These are phyloP conservation scores for Pezicula rhizophila DNA, from an alignment of 2,329 filamentous ascomycete genomes.

Conservation along the genomic window DNA sequence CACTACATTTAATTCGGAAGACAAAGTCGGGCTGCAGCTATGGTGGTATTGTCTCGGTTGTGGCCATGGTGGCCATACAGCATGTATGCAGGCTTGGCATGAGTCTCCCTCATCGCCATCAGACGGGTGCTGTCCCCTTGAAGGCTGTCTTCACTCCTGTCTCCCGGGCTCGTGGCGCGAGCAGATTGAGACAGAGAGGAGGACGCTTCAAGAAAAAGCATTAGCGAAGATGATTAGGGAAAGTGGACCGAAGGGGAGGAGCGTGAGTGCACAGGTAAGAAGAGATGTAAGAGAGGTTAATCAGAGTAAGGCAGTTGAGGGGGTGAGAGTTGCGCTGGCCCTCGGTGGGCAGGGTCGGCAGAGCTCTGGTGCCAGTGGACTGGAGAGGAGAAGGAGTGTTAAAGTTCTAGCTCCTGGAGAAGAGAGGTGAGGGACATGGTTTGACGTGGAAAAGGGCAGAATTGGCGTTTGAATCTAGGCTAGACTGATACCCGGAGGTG, in stretches of 20 bases:
- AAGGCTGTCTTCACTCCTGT: conserved; percentile 59
- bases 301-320: conserved; percentile 55
- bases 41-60: conserved; percentile 63
- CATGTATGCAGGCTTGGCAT: conserved; percentile 56
- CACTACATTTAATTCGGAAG: conserved; percentile 1
- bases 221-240: conserved; percentile 30
- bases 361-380: conserved; percentile 28
- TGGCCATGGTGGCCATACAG: conserved; percentile 55
- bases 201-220: conserved; percentile 35
- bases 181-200: conserved; percentile 31
- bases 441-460: not conserved
- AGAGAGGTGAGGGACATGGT: conserved; percentile 6
- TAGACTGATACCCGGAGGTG: conserved; percentile 1
- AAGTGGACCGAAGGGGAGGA: conserved; percentile 13
- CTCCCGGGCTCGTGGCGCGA: conserved; percentile 50
- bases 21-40: conserved; percentile 10
- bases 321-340: conserved; percentile 46
- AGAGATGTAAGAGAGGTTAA: conserved; percentile 49
- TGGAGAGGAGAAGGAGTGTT: conserved; percentile 58
- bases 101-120: conserved; percentile 27
- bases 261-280: conserved; percentile 25
- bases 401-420: conserved; percentile 44
- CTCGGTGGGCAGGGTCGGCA: conserved; percentile 16
- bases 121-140: conserved; percentile 57
- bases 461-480: not conserved